Percentiles rank a stretch among this genome's conserved stretches.
Conservation (phyloP, 176 grass and related monocot genomes). For the Dendrocalamus sinicus region DNA sequence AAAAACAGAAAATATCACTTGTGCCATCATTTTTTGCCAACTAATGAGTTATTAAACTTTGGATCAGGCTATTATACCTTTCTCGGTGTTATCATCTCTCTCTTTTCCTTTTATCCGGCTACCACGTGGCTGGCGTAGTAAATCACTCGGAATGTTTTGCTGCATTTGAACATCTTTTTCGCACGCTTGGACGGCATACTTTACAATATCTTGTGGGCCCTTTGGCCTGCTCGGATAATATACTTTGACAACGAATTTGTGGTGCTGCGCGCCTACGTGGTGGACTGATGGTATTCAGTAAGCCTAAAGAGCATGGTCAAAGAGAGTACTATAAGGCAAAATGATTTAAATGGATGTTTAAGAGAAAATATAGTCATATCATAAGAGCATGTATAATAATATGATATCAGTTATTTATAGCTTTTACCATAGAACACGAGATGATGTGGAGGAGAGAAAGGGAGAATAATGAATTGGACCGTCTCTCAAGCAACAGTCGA, state of each 20-base stretch:
- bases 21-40: no score
- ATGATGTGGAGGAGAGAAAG: no score
- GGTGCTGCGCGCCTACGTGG: background rate
- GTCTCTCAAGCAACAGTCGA: no score
- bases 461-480: no score
- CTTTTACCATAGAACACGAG: rapidly evolving
- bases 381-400: no score
- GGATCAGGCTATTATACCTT: background rate
- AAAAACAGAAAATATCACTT: no score
- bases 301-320: no score
- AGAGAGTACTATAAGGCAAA: no score
- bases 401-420: no score
- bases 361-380: no score
- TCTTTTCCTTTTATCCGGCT: background rate
- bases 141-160: conserved; percentile 27
- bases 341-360: no score
- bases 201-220: conserved; percentile 44
- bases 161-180: background rate
- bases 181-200: conserved; percentile 23
- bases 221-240: conserved; percentile 27
- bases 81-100: background rate
- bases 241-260: conserved; percentile 7
- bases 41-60: background rate
- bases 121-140: background rate
- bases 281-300: background rate